Evolutionary conservation across 108 stramenopile genomes (phyloP), one percentile per base, ranked within the genome.

Genomic region (Poteriospumella lacustris): DNA sequence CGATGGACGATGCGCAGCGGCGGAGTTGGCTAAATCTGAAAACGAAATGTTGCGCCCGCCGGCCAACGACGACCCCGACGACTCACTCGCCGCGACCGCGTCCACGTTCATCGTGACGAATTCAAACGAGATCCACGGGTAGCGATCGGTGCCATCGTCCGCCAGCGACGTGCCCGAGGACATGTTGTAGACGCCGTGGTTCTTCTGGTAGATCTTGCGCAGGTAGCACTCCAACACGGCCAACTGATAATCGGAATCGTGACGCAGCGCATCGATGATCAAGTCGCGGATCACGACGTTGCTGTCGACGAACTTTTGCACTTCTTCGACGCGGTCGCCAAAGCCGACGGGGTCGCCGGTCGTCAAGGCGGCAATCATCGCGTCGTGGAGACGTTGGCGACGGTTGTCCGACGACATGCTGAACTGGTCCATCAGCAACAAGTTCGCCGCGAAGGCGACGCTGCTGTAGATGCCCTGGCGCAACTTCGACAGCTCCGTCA

Each of bases 151-250:
- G 9, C 31, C 70, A 38, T 73, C 70, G 36, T 42, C 41, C 5
- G 70, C 28, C 28, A 73, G 41, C 26, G 12, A 5, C 15, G 3
- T 72, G 42, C 77, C 81, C 58, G 81, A 84, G 36, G 82, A 81
- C 62, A 92, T 82, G 41, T 87, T 83, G 58, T 88, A 89, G 43
- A 96, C 58, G 15, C 87, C 87, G 81, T 92, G 92, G 24, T 91
- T 81, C 59, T 73, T 73, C 42, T 91, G 79, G 78, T 96, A 95
- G 29, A 92, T 80, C 78, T 90, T 89, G 56, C 93, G 82, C 9
- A 87, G 82, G 85, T 93, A 90, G 36, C 95, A 73, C 80, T 97
- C 94, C 40, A 95, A 80, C 28, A 64, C 24, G 5, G 70, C 70
- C 5, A 73, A 5, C 41, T 73, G 5, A 73, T 73, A 73, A 19